Conservation (phyloP, 1,284 basidiomycete genomes). For the Jaminaea rosea region DNA sequence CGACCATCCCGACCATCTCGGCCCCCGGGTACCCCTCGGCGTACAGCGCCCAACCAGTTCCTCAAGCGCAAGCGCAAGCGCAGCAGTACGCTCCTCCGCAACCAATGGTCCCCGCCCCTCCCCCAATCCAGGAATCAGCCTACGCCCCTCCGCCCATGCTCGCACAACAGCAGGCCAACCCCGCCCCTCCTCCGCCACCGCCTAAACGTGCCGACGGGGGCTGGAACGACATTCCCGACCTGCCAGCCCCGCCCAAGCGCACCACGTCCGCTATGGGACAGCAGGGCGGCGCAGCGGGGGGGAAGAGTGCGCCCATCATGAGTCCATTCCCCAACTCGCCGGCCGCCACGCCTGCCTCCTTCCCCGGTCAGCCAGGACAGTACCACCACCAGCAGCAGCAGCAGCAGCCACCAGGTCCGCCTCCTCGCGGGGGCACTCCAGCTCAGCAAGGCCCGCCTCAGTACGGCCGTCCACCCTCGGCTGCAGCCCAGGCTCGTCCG, state of each 20-base stretch:
- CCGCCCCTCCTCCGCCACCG: slow-evolving; percentile 49
- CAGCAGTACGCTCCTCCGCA: slow-evolving; percentile 21
- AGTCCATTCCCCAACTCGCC: slow-evolving; percentile 74
- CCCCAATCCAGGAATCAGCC: slow-evolving; percentile 31
- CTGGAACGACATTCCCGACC: slow-evolving; percentile 79
- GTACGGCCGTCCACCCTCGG: slow-evolving; percentile 2
- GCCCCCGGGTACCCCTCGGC: no score
- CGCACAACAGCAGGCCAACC: no score
- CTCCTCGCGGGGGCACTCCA: slow-evolving; percentile 30
- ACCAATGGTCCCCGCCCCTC: slow-evolving; percentile 44
- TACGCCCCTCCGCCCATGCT: slow-evolving; percentile 11
- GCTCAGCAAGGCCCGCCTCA: slow-evolving; percentile 10
- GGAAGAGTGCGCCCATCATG: slow-evolving; percentile 55
- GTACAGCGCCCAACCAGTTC: slow-evolving; percentile 9
- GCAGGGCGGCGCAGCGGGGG: no score
- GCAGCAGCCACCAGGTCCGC: slow-evolving; percentile 22
- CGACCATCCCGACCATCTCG: no score
- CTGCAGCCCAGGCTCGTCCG: slow-evolving; percentile 1
- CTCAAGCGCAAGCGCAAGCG: slow-evolving; percentile 33
- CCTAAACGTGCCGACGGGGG: slow-evolving; percentile 62
- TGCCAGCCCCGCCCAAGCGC: slow-evolving; percentile 38
- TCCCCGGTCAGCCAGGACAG: no score
- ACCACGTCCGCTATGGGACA: slow-evolving; percentile 30
- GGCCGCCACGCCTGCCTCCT: slow-evolving; percentile 26
- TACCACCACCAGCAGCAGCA: no score